These are phyloP conservation scores for Lonicera japonica DNA, from an alignment of 129 eudicot genomes.

Conservation along the genomic window DNA sequence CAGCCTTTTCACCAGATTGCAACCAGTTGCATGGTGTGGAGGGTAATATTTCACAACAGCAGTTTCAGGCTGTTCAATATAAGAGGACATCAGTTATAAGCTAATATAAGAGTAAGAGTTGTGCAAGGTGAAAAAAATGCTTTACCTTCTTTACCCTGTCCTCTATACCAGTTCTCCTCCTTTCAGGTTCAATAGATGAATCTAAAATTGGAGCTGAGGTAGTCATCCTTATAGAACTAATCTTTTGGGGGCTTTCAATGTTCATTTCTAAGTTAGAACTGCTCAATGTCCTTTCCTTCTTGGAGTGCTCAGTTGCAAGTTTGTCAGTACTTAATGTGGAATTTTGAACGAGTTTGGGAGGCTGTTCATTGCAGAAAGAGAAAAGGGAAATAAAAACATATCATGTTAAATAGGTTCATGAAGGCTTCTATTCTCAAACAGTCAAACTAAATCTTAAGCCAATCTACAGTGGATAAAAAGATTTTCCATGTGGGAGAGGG, in stretches of 20 bases:
- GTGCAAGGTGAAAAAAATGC: neutral
- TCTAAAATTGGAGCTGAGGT: neutral
- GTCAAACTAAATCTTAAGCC: neutral
- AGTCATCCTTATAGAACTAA: neutral
- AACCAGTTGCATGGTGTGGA: neutral
- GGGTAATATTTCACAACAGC: neutral
- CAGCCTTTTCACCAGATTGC: neutral
- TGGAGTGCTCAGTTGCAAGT: neutral
- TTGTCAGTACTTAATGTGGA: neutral
- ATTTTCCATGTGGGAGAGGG: too few relatives aligned
- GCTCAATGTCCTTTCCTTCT: neutral
- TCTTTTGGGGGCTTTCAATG: neutral
- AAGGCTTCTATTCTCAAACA: neutral
- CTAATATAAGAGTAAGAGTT: neutral
- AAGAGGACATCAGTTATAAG: neutral
- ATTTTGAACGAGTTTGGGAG: neutral
- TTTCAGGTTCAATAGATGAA: neutral
- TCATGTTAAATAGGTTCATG: neutral
- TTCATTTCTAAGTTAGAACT: neutral
- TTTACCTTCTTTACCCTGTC: neutral
- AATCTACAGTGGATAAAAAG: too few relatives aligned
- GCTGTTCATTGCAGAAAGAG: conserved; percentile 3
- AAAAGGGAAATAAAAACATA: neutral
- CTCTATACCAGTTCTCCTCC: neutral
- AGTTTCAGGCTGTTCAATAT: neutral